Base-by-base conservation (phyloP, 192 early-diverging fungal genomes). In the Mortierella alpina region DNA sequence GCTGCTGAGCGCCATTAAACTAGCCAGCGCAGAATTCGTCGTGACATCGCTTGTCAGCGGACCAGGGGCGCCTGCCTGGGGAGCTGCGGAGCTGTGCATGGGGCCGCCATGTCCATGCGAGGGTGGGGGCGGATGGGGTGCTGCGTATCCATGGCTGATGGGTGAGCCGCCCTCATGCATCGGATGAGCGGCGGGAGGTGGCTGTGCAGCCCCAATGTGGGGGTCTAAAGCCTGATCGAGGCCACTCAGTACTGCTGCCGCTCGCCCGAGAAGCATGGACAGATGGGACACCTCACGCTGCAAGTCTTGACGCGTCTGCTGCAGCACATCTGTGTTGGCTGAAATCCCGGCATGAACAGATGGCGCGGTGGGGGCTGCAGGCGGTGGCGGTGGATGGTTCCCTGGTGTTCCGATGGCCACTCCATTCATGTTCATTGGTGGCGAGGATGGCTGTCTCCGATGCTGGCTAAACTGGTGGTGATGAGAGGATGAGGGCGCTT, bases 231-330 rank as follows among this genome's bases (percentile, higher is more conserved):
- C 86, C 47, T 87, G 74, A 63, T 90, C 87, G 3, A 90, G 73
- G 10, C 84, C 86, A 71, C 76, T 78, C 18, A 90, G 67, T 18
- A 90, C 84, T 12, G 87, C 89, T 18, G 87, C 84, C 6, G 89
- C 87, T 47, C 84, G 76, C 31, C 71, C 86, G 7, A 90, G 60
- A 12, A 90, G 59, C 74, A 81, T 84, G 13, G 83, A 85, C 9
- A 90, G 54, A 74, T 87, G 82, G 6, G 84, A 71, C 12, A 90
- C 87, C 68, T 90, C 86, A 13, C 86, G 72, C 54, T 87, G 86
- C 41, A 90, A 50, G 51, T 90, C 87, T 60, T 88, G 82, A 17
- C 87, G 75, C 57, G 88, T 88, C 59, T 88, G 84, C 65, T 87
- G 79, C 13, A 90, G 74, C 15, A 86, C 79, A 62, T 88, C 77